These are phyloP conservation scores for Sarocladium kiliense DNA, from an alignment of 2,329 filamentous ascomycete species.

Conservation along the genomic window DNA sequence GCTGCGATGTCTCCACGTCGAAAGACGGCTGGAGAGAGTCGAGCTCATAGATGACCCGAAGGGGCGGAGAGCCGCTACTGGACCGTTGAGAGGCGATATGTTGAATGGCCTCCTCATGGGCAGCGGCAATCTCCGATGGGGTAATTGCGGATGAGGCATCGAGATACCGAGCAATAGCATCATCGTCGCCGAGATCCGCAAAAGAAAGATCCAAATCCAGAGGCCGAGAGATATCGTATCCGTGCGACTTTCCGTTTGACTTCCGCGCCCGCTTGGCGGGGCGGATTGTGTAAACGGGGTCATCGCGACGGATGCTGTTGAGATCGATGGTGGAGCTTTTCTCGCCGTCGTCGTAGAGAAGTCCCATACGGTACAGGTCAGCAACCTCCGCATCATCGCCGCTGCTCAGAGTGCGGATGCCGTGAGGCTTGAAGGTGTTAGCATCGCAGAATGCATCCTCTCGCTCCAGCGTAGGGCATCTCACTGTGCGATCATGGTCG, in stretches of 20 bases:
- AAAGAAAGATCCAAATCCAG: conserved; percentile 37
- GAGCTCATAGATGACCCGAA: conserved; percentile 37
- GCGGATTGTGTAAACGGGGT: conserved; percentile 32
- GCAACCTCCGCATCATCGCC: conserved; percentile 30
- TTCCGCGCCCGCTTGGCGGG: conserved; percentile 23
- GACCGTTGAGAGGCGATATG: conserved; percentile 10
- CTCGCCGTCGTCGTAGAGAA: conserved; percentile 39
- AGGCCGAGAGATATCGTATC: conserved; percentile 16
- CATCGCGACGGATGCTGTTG: conserved; percentile 31
- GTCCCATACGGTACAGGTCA: conserved; percentile 37
- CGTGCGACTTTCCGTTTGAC: conserved; percentile 14
- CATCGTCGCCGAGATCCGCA: conserved; percentile 34
- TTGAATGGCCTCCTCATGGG: conserved; percentile 15
- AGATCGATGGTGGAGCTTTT: conserved; percentile 26
- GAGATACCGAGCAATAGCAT: conserved; percentile 32
- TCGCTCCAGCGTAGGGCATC: conserved; percentile 37
- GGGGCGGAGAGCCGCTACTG: conserved; percentile 22
- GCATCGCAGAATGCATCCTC: conserved; percentile 42
- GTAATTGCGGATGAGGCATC: conserved; percentile 13
- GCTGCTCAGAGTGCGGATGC: conserved; percentile 18
- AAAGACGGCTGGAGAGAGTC: conserved; percentile 25
- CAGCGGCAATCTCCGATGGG: neutral
- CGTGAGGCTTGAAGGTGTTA: conserved; percentile 28
- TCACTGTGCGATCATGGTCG: conserved; percentile 24
- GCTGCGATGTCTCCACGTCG: conserved; percentile 29